phyloP scores from a whole-genome alignment of 108 stramenopile species.

The Mediolabrus comicus region DNA sequence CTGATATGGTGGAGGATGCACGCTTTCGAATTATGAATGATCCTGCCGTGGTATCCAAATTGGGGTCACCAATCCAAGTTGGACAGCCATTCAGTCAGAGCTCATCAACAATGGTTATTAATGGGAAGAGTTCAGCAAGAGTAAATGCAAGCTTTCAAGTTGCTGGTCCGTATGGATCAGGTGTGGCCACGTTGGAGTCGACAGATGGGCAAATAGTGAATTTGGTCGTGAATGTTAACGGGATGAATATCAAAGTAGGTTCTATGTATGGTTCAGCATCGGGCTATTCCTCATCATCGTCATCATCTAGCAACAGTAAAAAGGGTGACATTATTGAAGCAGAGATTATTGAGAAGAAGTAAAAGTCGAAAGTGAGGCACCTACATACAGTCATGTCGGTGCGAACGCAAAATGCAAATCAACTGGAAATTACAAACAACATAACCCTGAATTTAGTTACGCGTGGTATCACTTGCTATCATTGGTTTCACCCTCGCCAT shows the following conservation, averaged over 20 bases:
- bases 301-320: constrained; percentile 23
- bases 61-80: constrained; percentile 68
- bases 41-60: constrained; percentile 16
- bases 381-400: too few relatives aligned
- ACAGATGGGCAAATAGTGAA: constrained; percentile 52
- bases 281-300: neutral
- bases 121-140: constrained; percentile 53
- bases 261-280: neutral
- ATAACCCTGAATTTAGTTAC: too few relatives aligned
- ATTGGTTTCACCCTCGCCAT: neutral
- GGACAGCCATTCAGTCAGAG: constrained; percentile 73
- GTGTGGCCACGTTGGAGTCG: constrained; percentile 54
- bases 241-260: constrained; percentile 43
- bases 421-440: too few relatives aligned
- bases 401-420: too few relatives aligned
- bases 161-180: constrained; percentile 40
- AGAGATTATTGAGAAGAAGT: constrained; percentile 75
- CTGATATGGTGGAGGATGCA: constrained; percentile 67
- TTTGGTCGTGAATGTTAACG: constrained; percentile 53
- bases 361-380: too few relatives aligned
- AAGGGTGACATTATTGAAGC: constrained; percentile 72
- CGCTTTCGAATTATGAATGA: constrained; percentile 49
- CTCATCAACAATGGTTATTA: constrained; percentile 53
- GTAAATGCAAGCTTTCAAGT: constrained; percentile 62
- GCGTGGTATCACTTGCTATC: neutral